Evolutionary conservation across 169 alveolate species (phyloP).

Genomic region (Plasmodium yoelii): DNA sequence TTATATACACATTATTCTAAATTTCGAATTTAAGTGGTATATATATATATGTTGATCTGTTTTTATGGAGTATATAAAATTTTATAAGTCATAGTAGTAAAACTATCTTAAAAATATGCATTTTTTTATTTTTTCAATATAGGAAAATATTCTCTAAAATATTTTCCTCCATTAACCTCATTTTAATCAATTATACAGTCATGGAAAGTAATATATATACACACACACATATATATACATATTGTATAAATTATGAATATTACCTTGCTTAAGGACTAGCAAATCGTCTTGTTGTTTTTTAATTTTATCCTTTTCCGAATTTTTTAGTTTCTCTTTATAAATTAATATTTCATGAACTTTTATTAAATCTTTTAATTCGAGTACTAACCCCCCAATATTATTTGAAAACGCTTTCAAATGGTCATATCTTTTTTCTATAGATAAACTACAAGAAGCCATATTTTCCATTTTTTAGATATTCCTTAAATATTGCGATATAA

Average conservation of each 20-base stretch:
- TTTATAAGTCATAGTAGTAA: too few relatives aligned
- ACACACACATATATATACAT: neutral
- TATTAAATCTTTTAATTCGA: conserved; percentile 63
- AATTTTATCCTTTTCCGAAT: conserved; percentile 30
- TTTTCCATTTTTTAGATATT: conserved; percentile 28
- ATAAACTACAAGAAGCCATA: conserved; percentile 21
- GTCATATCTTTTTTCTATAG: conserved; percentile 60
- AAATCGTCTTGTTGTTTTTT: conserved; percentile 57
- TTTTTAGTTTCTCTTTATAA: conserved; percentile 54
- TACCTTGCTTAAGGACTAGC: conserved; percentile 27
- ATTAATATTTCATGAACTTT: conserved; percentile 74
- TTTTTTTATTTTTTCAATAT: too few relatives aligned
- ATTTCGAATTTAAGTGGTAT: too few relatives aligned
- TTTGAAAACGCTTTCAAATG: conserved; percentile 42
- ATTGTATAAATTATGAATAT: neutral
- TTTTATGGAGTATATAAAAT: too few relatives aligned
- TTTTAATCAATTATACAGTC: neutral
- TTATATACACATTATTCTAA: too few relatives aligned
- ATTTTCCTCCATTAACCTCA: too few relatives aligned
- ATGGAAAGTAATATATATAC: too few relatives aligned
- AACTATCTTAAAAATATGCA: too few relatives aligned
- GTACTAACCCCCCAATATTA: conserved; percentile 24
- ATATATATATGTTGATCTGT: too few relatives aligned
- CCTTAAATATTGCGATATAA: neutral
- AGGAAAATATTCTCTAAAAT: neutral